These are phyloP conservation scores for Alternaria incomplexa DNA, from an alignment of 2,329 filamentous ascomycete species.

Conservation along the genomic window DNA sequence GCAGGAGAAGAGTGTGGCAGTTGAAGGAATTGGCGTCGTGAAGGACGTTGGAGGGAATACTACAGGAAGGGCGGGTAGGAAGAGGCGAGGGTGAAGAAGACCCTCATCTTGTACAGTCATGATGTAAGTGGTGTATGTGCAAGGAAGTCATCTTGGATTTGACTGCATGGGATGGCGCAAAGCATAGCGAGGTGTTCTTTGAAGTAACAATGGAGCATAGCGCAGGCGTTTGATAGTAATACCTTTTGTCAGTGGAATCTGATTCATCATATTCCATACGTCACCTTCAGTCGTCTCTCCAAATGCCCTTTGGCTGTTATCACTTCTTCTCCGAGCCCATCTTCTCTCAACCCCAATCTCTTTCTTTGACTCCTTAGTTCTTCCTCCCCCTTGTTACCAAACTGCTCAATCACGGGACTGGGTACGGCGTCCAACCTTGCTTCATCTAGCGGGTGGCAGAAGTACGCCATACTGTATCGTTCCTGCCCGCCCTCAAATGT, in stretches of 20 bases:
- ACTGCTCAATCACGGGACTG: slow-evolving; percentile 55
- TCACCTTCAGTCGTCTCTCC: slow-evolving; percentile 62
- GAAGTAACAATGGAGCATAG: background rate
- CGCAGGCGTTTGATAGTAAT: background rate
- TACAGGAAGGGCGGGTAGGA: slow-evolving; percentile 30
- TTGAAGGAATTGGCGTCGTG: slow-evolving; percentile 42
- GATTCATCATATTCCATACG: slow-evolving; percentile 55
- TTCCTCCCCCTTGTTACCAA: slow-evolving; percentile 40
- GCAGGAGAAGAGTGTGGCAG: slow-evolving; percentile 31
- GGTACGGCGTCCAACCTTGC: slow-evolving; percentile 62
- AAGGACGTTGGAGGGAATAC: slow-evolving; percentile 36
- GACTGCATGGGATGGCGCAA: slow-evolving; percentile 1
- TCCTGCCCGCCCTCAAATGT: slow-evolving; percentile 65
- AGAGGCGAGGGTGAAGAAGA: slow-evolving; percentile 29
- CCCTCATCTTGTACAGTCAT: background rate
- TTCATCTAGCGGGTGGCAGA: slow-evolving; percentile 66
- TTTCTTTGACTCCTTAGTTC: slow-evolving; percentile 46
- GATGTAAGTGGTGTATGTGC: background rate
- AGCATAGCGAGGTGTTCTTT: slow-evolving; percentile 24
- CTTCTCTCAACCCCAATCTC: slow-evolving; percentile 52
- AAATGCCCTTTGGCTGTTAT: slow-evolving; percentile 67
- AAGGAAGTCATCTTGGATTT: background rate
- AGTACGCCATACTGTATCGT: slow-evolving; percentile 66
- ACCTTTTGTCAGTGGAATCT: background rate
- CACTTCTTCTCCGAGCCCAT: slow-evolving; percentile 43